Base-by-base conservation (phyloP, 768 basidiomycete species). In the Leccinum fibrillosum region DNA sequence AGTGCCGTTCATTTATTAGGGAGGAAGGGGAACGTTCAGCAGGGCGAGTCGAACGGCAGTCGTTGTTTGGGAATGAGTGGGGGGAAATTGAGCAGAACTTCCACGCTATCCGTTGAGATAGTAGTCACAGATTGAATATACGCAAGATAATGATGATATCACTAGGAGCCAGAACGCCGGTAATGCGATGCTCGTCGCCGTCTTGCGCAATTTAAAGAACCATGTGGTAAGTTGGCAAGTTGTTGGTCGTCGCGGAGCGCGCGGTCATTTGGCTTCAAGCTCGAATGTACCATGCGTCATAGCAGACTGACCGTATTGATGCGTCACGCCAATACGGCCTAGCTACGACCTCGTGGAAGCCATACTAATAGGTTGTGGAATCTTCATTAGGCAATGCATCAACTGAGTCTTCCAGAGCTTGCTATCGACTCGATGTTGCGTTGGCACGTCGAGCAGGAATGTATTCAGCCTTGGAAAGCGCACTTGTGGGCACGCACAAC, bases 1-100 rank as follows among this genome's bases (percentile, higher is more conserved):
- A 1, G 28, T 64, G 0, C 63, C 61, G 2, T 58, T 39, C 6
- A 13, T 63, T 8, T 62, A 44, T 5, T 62, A 49, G 17, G 17
- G 12, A 34, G 17, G 30, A 17, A 34, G 21, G 44, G 12, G 19
- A 15, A 17, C 15, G 17, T 37, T 37, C 17, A 17, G 7, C 37
- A 0, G 8, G 37, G 17, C 15, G 35, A 37, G 37, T 39, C 0
- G 17, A n/a, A n/a, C 8, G 8, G 2, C 10, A 7, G n/a, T 39
- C 17, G n/a, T 42, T 42, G 39, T 42, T n/a, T 42, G 39, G 37
- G 37, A 42, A n/a, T n/a, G n/a, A 42, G 39, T 42, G 39, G 4
- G n/a, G n/a, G 39, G 39, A n/a, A 42, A 42, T 39, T 39, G 37
- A 39, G 37, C 17, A 39, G 37, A 39, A n/a, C 39, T n/a, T 42